Conservation (phyloP, 2,329 filamentous ascomycete species). For the Phialemonium atrogriseum region DNA sequence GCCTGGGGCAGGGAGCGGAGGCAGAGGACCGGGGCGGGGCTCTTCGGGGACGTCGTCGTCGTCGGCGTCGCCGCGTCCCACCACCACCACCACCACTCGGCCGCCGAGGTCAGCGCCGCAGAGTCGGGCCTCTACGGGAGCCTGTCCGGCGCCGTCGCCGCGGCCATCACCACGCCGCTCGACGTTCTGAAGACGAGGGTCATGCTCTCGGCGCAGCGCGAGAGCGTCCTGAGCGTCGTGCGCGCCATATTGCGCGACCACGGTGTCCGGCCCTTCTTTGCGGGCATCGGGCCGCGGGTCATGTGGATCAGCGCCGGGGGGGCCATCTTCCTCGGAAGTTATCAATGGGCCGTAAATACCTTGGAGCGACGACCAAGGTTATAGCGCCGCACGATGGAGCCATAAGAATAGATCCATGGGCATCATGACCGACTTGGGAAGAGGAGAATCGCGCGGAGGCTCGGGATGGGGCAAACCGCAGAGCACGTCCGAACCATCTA, state of each 20-base stretch:
- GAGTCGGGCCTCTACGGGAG: slow-evolving; percentile 85
- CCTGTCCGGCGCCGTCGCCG: slow-evolving; percentile 74
- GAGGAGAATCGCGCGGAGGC: too few relatives aligned
- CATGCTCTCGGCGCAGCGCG: slow-evolving; percentile 73
- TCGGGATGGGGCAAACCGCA: too few relatives aligned
- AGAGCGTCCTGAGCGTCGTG: slow-evolving; percentile 51
- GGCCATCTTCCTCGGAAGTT: slow-evolving; percentile 88
- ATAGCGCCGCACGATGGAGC: neutral
- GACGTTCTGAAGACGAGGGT: slow-evolving; percentile 96
- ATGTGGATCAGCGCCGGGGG: slow-evolving; percentile 95
- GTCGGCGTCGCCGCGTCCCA: slow-evolving; percentile 10
- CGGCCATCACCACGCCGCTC: slow-evolving; percentile 81
- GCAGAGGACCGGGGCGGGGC: slow-evolving; percentile 10
- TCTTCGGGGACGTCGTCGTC: slow-evolving; percentile 13
- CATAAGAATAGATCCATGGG: neutral
- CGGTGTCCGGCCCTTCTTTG: slow-evolving; percentile 63
- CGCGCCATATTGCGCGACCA: slow-evolving; percentile 54
- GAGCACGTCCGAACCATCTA: too few relatives aligned
- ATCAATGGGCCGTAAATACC: slow-evolving; percentile 79
- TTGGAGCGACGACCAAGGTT: slow-evolving; percentile 32
- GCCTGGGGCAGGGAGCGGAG: slow-evolving; percentile 46
- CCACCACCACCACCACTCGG: too few relatives aligned
- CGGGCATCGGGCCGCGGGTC: slow-evolving; percentile 71
- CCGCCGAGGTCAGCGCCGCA: slow-evolving; percentile 50
- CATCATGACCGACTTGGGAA: too few relatives aligned